These are phyloP conservation scores for Hypomyces perniciosus DNA, from an alignment of 2,329 filamentous ascomycete species.

Conservation along the genomic window DNA sequence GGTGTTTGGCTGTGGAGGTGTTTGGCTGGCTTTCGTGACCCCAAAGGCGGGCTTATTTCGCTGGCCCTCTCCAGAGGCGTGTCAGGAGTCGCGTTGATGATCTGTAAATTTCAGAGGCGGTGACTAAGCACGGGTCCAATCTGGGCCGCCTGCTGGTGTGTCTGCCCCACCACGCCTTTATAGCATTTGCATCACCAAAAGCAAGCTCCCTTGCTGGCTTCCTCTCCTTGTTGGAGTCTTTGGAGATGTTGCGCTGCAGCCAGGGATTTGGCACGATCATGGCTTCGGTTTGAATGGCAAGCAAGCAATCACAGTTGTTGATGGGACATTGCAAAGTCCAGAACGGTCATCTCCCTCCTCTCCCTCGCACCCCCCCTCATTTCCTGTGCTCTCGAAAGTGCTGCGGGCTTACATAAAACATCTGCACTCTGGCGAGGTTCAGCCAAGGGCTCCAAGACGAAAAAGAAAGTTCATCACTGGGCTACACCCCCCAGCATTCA, in stretches of 20 bases:
- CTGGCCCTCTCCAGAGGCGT: slow-evolving; percentile 3
- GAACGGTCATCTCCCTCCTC: background rate
- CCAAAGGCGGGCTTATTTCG: too few species aligned
- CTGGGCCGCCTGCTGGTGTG: background rate
- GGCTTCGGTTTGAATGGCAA: background rate
- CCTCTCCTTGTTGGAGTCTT: background rate
- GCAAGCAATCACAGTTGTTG: background rate
- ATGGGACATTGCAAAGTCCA: background rate
- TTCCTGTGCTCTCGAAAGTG: too few species aligned
- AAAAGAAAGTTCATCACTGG: background rate
- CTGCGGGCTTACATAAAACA: too few species aligned
- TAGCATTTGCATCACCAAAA: background rate
- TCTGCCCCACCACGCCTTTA: background rate
- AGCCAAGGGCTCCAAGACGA: too few species aligned
- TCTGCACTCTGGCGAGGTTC: too few species aligned
- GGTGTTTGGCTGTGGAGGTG: background rate
- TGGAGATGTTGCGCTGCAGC: background rate
- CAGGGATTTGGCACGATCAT: background rate
- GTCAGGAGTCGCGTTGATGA: slow-evolving; percentile 7
- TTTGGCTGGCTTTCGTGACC: background rate
- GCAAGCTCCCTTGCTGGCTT: background rate
- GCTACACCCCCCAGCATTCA: slow-evolving; percentile 6
- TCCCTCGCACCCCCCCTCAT: background rate
- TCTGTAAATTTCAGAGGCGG: slow-evolving; percentile 1
- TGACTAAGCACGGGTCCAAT: slow-evolving; percentile 7